phyloP scores from a whole-genome alignment of 1,284 basidiomycete genomes.

The Neonothopanus nambi region DNA sequence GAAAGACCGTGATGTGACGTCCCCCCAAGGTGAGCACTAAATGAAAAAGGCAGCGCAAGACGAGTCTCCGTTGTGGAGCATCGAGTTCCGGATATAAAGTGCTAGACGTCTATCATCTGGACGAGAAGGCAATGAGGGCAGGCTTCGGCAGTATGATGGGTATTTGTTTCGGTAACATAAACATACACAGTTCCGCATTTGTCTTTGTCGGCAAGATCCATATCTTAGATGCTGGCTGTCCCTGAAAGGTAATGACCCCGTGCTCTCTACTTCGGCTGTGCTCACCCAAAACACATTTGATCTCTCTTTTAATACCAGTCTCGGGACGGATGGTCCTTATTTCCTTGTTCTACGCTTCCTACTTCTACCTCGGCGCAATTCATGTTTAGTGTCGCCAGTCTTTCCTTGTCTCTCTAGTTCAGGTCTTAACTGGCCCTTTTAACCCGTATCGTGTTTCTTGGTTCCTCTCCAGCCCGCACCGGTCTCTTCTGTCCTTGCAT shows the following conservation, averaged over 20 bases:
- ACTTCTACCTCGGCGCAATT: conserved; percentile 14
- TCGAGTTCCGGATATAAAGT: neutral
- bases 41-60: neutral
- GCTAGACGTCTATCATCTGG: neutral
- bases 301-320: conserved; percentile 18
- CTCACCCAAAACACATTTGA: conserved; percentile 11
- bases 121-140: neutral
- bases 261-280: conserved; percentile 17
- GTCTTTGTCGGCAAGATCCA: conserved; percentile 12
- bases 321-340: conserved; percentile 9
- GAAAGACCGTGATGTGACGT: neutral
- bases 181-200: too few relatives aligned
- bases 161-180: neutral
- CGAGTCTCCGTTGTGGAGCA: neutral
- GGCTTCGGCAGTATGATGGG: too few relatives aligned
- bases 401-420: conserved; percentile 10
- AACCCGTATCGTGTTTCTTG: conserved; percentile 1
- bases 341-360: conserved; percentile 15
- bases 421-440: conserved; percentile 12
- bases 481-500: conserved; percentile 21
- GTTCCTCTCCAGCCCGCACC: conserved; percentile 15
- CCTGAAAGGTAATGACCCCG: conserved; percentile 15
- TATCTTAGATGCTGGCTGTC: conserved; percentile 5
- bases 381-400: conserved; percentile 16
- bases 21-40: neutral